These are phyloP conservation scores for Arthrinium puccinioides DNA, from an alignment of 2,329 filamentous ascomycete genomes.

Conservation along the genomic window DNA sequence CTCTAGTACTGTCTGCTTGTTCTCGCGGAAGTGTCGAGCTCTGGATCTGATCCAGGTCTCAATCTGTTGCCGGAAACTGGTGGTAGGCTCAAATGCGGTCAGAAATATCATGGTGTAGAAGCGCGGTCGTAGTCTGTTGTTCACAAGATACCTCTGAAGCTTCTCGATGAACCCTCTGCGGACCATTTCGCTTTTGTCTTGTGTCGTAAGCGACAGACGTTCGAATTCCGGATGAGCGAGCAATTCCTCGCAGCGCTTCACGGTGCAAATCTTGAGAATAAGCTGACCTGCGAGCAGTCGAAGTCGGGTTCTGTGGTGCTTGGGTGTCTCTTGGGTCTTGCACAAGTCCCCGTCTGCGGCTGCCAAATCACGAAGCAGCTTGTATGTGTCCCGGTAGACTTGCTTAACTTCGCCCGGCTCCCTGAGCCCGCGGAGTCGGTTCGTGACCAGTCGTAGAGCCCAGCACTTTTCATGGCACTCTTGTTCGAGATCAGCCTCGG, in stretches of 20 bases:
- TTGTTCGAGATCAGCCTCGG: constrained; percentile 63
- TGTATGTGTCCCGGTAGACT: constrained; percentile 63
- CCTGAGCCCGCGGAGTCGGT: constrained; percentile 62
- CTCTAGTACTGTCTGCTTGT: constrained; percentile 65
- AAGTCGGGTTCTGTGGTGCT: constrained; percentile 71
- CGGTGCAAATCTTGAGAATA: constrained; percentile 75
- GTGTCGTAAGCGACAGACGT: constrained; percentile 69
- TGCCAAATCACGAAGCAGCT: constrained; percentile 71
- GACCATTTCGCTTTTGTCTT: constrained; percentile 69
- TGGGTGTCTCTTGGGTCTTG: constrained; percentile 67
- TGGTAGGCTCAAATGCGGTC: constrained; percentile 79
- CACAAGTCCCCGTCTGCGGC: constrained; percentile 72
- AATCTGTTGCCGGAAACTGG: constrained; percentile 64
- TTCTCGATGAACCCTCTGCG: constrained; percentile 74
- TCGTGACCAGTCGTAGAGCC: constrained; percentile 79
- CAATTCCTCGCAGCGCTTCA: constrained; percentile 67
- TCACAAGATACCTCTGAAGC: constrained; percentile 83
- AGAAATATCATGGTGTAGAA: constrained; percentile 91
- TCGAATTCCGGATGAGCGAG: constrained; percentile 73
- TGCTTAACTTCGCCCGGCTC: constrained; percentile 47
- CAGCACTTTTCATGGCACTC: constrained; percentile 79
- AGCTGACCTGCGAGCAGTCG: constrained; percentile 75
- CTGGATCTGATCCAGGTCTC: constrained; percentile 87
- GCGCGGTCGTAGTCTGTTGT: constrained; percentile 59
- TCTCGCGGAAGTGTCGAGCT: constrained; percentile 55